Conservation (phyloP, 139 green algal species). For the Ulvella scutata region DNA sequence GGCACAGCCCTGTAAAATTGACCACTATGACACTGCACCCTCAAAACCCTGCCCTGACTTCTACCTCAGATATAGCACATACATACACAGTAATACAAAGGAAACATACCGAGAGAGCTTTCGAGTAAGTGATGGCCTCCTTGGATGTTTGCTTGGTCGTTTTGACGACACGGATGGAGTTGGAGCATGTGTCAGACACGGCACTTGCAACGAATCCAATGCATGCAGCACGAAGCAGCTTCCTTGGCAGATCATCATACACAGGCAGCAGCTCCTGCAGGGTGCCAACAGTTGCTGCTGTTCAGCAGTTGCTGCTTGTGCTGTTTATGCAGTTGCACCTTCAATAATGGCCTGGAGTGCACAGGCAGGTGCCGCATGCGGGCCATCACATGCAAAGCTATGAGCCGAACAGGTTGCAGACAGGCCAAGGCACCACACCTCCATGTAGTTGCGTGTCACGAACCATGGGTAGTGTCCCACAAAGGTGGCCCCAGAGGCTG, state of each 20-base stretch:
- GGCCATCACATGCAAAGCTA: no score
- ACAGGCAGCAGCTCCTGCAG: conserved; percentile 32
- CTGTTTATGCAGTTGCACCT: no score
- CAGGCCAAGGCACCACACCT: no score
- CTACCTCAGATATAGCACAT: no score
- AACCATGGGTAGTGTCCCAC: conserved; percentile 90
- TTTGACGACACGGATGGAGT: conserved; percentile 84
- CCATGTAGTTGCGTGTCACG: conserved; percentile 9
- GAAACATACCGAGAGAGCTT: conserved; percentile 39
- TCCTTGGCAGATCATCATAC: conserved; percentile 44
- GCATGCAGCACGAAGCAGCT: conserved; percentile 55
- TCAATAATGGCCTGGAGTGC: no score
- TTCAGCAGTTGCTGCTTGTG: no score
- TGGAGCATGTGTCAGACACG: conserved; percentile 72
- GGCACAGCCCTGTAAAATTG: no score
- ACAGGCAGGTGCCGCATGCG: no score
- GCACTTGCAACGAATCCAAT: conserved; percentile 73
- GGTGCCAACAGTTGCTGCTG: no score
- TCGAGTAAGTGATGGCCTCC: conserved; percentile 48
- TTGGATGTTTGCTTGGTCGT: conserved; percentile 72
- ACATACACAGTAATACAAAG: background rate
- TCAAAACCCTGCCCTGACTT: no score
- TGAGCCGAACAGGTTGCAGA: no score
- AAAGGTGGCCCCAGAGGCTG: conserved; percentile 64
- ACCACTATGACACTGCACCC: no score